Base-by-base conservation (phyloP, 257 asterid genomes). In the Striga asiatica region DNA sequence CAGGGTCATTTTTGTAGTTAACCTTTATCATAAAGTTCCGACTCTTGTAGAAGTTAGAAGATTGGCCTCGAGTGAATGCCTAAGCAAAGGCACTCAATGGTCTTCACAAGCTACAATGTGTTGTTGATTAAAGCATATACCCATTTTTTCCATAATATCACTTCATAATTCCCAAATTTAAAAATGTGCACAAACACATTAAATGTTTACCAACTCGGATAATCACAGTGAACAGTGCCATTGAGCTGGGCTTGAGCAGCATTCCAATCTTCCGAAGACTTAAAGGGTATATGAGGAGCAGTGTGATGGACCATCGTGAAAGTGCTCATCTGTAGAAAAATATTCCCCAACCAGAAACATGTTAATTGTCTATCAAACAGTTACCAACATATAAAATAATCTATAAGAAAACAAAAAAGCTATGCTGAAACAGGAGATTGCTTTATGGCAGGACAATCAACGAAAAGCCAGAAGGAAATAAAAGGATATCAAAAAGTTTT, bases 301-400 rank as follows among this genome's bases (percentile, higher is more conserved):
- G 97, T 92, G 65, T 88, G 99, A 71, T 92, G 97, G 69, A 92
- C 99, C 95, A 88, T 88, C 20, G 97, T 84, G 67, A 88, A 88
- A 66, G 99, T 88, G 67, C 97, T 88, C 99, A 92, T 92, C 98
- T 92, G 81, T 45, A 67, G n/a, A n/a, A n/a, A n/a, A n/a, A n/a
- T n/a, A 65, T 34, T 24, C 60, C 32, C 27, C n/a, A 35, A 13
- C 53, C 13, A 46, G 6, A 58, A 31, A 49, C 18, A 32, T 28
- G 62, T 25, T 32, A 54, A 43, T 37, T 49, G 31, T 53, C 8
- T 5, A 8, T 50, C 60, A 57, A 14, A 24, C 38, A 38, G 38
- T 53, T 38, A 35, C 53, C 65, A 29, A 12, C 17, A 38, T 0
- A 6, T 39, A n/a, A 13, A 38, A 38, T 38, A 38, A 38, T 38